These are phyloP conservation scores for Nothophoma quercina DNA, from an alignment of 2,329 filamentous ascomycete genomes.

Conservation along the genomic window DNA sequence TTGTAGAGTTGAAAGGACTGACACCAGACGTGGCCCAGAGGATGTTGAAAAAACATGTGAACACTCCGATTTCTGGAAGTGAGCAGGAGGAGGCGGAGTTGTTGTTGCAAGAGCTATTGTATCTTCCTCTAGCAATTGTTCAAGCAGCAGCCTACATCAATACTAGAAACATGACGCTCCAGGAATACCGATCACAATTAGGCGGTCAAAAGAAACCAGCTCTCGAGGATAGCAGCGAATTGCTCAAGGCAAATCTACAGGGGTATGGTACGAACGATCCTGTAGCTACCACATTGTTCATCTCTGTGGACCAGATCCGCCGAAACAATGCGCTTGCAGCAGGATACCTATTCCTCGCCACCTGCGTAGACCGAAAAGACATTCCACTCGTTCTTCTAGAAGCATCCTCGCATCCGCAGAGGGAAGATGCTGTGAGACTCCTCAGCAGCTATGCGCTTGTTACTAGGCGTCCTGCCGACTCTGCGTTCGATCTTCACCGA, in stretches of 20 bases:
- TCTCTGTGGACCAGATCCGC: slow-evolving; percentile 50
- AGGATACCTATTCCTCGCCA: slow-evolving; percentile 50
- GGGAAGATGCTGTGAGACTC: slow-evolving; percentile 23
- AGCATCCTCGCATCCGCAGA: slow-evolving; percentile 13
- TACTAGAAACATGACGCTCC: slow-evolving; percentile 11
- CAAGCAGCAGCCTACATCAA: slow-evolving; percentile 31
- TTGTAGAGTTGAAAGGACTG: slow-evolving; percentile 24
- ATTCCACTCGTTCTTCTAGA: slow-evolving; percentile 28
- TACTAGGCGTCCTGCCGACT: slow-evolving; percentile 17
- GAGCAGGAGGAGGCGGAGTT: slow-evolving; percentile 21
- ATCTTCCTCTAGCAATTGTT: slow-evolving; percentile 29
- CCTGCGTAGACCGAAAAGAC: slow-evolving; percentile 43
- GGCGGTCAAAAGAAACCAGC: slow-evolving; percentile 36
- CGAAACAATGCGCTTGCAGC: slow-evolving; percentile 41
- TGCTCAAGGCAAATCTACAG: slow-evolving; percentile 42
- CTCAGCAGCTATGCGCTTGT: slow-evolving; percentile 25
- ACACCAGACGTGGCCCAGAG: slow-evolving; percentile 22
- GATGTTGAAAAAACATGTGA: slow-evolving; percentile 28
- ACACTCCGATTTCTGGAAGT: slow-evolving; percentile 3
- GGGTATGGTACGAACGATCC: slow-evolving; percentile 44
- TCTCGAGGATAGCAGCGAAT: slow-evolving; percentile 42
- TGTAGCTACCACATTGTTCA: slow-evolving; percentile 50
- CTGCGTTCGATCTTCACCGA: slow-evolving; percentile 22
- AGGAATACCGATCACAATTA: slow-evolving; percentile 24
- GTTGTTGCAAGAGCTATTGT: slow-evolving; percentile 26